phyloP scores from a whole-genome alignment of 2,329 filamentous ascomycete species.

The Lasiodiplodia gonubiensis region DNA sequence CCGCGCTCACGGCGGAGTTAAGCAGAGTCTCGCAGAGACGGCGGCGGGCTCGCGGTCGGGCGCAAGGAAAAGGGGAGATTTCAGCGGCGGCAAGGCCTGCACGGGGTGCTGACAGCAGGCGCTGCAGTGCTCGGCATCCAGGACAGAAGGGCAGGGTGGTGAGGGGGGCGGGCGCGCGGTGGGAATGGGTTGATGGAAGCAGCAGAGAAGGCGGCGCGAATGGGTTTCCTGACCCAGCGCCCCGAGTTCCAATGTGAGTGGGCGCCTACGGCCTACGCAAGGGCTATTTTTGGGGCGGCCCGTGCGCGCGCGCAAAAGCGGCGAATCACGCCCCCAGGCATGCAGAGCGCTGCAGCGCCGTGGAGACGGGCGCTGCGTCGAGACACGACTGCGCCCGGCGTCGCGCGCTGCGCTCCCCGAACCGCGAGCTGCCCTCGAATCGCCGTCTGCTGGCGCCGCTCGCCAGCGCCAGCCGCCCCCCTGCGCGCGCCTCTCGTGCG shows the following conservation, averaged over 20 bases:
- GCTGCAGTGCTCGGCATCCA: slow-evolving; percentile 28
- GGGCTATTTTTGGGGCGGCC: slow-evolving; percentile 8
- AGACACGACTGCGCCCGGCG: slow-evolving; percentile 23
- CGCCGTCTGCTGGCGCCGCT: background rate
- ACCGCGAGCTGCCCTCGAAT: slow-evolving; percentile 12
- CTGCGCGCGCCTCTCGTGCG: background rate
- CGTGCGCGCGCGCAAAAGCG: background rate
- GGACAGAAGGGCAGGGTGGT: slow-evolving; percentile 21
- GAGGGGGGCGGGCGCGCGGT: slow-evolving; percentile 18
- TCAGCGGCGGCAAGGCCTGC: slow-evolving; percentile 27
- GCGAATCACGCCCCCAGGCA: slow-evolving; percentile 23
- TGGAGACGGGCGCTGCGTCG: slow-evolving; percentile 25
- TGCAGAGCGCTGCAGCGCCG: slow-evolving; percentile 26
- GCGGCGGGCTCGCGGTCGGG: slow-evolving; percentile 25
- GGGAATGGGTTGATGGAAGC: slow-evolving; percentile 25
- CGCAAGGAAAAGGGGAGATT: slow-evolving; percentile 19
- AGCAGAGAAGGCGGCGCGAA: slow-evolving; percentile 23
- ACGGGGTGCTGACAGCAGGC: slow-evolving; percentile 23
- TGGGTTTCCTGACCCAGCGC: slow-evolving; percentile 8
- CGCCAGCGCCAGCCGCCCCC: background rate
- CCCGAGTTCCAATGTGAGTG: slow-evolving; percentile 1
- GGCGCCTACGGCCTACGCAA: slow-evolving; percentile 9
- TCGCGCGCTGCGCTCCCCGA: slow-evolving; percentile 15
- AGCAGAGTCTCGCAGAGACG: slow-evolving; percentile 31
- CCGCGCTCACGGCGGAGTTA: slow-evolving; percentile 23